phyloP scores from a whole-genome alignment of 208 protist species.

The Entamoeba histolytica region DNA sequence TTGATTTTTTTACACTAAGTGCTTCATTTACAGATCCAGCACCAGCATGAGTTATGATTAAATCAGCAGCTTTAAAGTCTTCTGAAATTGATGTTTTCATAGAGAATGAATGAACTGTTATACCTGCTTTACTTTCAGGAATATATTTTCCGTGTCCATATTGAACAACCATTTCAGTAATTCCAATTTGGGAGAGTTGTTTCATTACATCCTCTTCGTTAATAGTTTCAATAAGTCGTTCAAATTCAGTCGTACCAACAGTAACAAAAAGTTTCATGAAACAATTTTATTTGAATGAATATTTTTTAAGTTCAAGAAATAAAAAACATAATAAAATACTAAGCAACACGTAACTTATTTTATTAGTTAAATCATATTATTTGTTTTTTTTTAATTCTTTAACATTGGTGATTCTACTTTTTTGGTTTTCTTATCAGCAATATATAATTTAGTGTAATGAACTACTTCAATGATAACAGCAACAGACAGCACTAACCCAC shows the following conservation, averaged over 20 bases:
- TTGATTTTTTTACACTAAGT: conserved; percentile 14
- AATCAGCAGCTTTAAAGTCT: conserved; percentile 11
- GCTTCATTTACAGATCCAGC: conserved; percentile 35
- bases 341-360: too few species aligned
- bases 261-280: conserved; percentile 28
- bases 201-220: conserved; percentile 16
- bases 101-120: not conserved
- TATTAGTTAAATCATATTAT: too few species aligned
- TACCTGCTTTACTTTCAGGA: not conserved
- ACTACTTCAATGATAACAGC: not conserved
- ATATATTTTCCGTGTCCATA: not conserved
- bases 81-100: conserved; percentile 20
- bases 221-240: conserved; percentile 23
- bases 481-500: not conserved
- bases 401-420: too few species aligned
- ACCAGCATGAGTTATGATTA: conserved; percentile 28
- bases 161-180: conserved; percentile 17
- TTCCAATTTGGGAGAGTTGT: not conserved
- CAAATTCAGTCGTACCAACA: conserved; percentile 34
- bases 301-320: too few species aligned
- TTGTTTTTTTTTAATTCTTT: too few species aligned
- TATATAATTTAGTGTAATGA: not conserved
- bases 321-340: too few species aligned
- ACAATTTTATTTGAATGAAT: too few species aligned
- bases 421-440: not conserved